Base-by-base conservation (phyloP, 2,329 filamentous ascomycete species). In the Fusarium decemcellulare region DNA sequence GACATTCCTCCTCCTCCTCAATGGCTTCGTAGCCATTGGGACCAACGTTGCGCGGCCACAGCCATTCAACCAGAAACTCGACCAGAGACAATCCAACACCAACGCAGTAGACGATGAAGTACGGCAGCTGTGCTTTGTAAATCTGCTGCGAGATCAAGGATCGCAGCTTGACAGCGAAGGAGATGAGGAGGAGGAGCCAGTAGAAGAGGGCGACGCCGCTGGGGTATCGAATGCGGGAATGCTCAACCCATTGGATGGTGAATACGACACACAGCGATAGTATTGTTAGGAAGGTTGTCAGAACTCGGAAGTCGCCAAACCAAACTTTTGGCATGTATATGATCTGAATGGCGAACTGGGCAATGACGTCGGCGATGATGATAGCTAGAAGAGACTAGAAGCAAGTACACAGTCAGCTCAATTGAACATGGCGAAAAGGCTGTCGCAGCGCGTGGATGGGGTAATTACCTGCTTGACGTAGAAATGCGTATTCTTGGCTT, bases 121-220 rank as follows among this genome's bases (percentile, higher is more conserved):
- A 97, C 15, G 92, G 86, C 42, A 92, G 80, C 70, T 89, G 87
- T 44, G 85, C 84, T 61, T 83, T 78, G 78, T 94, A 93, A 36
- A 92, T 81, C 75, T 94, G 86, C 77, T 95, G 93, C 6, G 93
- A 91, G 63, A 97, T 84, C 67, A 97, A 87, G 9, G 94, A 97
- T 67, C 94, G 93, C 54, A 97, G 86, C 84, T 97, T 97, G 76
- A 97, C 88, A 9, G 87, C 87, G 71, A 93, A 91, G 5, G 90
- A 89, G 73, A 97, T 90, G 63, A 96, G 84, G 65, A 97, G 90
- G 73, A 97, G 89, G 23, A 97, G 86, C 95, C 95, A 98, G 86
- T 94, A 98, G 80, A 97, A 93, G 53, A 98, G 86, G 3, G 93
- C 94, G 27, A 97, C 92, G 12, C 93, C 94, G 77, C 97, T 97